phyloP scores from a whole-genome alignment of 1,139 yeast genomes.

The Scheffersomyces quercinus region DNA sequence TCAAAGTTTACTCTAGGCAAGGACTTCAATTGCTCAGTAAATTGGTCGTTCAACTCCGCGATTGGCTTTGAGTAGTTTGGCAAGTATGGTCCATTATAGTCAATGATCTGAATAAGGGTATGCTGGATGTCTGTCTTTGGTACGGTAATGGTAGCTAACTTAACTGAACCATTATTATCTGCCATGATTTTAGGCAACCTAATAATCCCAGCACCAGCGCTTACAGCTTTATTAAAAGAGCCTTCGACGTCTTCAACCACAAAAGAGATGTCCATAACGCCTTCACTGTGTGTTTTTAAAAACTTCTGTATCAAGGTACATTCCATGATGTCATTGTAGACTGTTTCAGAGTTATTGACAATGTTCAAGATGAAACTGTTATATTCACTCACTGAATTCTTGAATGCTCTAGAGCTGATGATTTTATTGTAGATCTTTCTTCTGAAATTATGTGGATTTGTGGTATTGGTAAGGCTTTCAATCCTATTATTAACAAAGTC shows the following conservation, averaged over 20 bases:
- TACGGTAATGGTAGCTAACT: conserved; percentile 55
- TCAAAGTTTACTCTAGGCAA: conserved; percentile 39
- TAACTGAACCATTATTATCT: conserved; percentile 55
- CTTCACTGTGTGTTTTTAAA: conserved; percentile 68
- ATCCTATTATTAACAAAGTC: conserved; percentile 19
- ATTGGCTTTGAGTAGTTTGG: conserved; percentile 49
- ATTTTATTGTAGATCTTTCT: conserved; percentile 15
- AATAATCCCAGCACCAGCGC: conserved; percentile 55
- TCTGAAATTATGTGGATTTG: conserved; percentile 5
- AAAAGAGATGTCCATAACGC: conserved; percentile 72
- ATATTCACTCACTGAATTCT: conserved; percentile 11
- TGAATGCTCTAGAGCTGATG: conserved; percentile 14
- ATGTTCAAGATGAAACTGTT: conserved; percentile 14
- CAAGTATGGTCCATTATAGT: conserved; percentile 51
- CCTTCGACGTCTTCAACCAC: conserved; percentile 50
- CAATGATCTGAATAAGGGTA: conserved; percentile 56
- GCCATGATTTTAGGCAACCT: conserved; percentile 35
- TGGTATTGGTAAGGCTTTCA: conserved; percentile 10
- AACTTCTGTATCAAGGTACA: conserved; percentile 37
- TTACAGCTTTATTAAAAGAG: conserved; percentile 47
- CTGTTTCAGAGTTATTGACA: conserved; percentile 19
- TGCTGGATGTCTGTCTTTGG: conserved; percentile 67
- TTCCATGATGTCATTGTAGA: conserved; percentile 21
- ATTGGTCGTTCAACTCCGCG: conserved; percentile 1
- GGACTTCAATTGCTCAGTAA: conserved; percentile 9